Evolutionary conservation across 345 rosid species (phyloP).

Genomic region (Corchorus olitorius): DNA sequence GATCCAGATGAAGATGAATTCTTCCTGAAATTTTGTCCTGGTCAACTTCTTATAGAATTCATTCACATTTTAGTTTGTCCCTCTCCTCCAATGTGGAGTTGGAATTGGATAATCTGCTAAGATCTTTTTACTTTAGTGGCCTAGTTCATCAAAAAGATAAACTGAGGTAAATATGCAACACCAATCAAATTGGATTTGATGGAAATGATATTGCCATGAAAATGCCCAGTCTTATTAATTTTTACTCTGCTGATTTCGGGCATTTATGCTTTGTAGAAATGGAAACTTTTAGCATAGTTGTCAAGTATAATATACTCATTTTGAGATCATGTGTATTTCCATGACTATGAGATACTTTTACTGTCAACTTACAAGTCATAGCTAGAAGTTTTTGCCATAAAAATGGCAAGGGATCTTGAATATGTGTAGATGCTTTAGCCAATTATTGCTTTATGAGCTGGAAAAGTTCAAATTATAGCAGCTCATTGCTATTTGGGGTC

Average conservation of each 20-base stretch:
- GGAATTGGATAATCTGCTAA: background rate
- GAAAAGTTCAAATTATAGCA: slow-evolving; percentile 1
- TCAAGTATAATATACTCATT: background rate
- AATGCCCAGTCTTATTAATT: background rate
- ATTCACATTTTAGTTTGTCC: background rate
- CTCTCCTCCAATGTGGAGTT: background rate
- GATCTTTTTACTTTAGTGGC: background rate
- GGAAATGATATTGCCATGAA: background rate
- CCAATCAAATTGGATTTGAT: background rate
- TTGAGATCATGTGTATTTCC: background rate
- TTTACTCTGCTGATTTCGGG: background rate
- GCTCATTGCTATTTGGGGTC: background rate
- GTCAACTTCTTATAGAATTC: background rate
- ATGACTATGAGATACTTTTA: background rate
- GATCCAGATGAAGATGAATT: background rate
- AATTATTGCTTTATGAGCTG: background rate
- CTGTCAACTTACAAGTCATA: background rate
- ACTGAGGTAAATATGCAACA: background rate
- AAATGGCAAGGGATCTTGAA: background rate
- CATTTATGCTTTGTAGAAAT: background rate
- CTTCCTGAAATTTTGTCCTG: background rate
- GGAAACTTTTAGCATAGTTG: background rate
- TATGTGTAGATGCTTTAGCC: background rate
- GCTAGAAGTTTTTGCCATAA: background rate
- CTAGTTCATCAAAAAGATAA: slow-evolving; percentile 12